Base-by-base conservation (phyloP, 495 filamentous ascomycete species). In the Amphirosellinia nigrospora region DNA sequence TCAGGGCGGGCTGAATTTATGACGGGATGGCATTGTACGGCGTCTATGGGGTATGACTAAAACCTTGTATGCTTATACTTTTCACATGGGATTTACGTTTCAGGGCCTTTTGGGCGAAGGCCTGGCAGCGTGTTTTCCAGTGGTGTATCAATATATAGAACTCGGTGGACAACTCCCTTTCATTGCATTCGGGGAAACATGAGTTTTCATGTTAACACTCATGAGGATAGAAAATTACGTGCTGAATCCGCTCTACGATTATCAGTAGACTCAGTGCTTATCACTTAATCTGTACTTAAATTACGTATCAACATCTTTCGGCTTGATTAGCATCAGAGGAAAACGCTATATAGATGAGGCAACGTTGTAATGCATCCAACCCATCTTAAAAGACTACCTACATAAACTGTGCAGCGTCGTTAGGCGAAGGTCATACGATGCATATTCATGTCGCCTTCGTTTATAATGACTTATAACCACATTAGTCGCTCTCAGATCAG, bases 111-210 rank as follows among this genome's bases (percentile, higher is more conserved):
- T 26, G 50, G 39, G 62, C 53, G 15, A 65, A 11, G 52, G 39
- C 19, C 23, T 5, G 23, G 34, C 26, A 32, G 4, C 50, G 60
- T 55, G 45, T 38, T 26, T 58, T 50, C 34, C 23, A 43, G 26
- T 30, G 55, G 68, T 70, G 68, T 70, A 70, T 45, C 28, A 64
- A 36, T 64, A 70, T 70, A 70, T 64, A 70, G 60, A 64, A 28
- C 19, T 55, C 10, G 30, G 50, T 55, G 39, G 58, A 34, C 36
- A 36, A 21, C 43, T 52, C 28, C 39, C 52, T 58, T 10, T 16
- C 55, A 23, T 41, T 50, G 55, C 66, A 21, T 60, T 32, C 21
- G 2, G 3, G 41, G n/a, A 36, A n/a, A 48, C 23, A 7, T 26
- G 50, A n/a, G 53, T 21, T 32, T 15, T 9, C 10, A 3, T 39